Evolutionary conservation across 148 eudicot genomes (phyloP).

Genomic region (Rhododendron henanense): DNA sequence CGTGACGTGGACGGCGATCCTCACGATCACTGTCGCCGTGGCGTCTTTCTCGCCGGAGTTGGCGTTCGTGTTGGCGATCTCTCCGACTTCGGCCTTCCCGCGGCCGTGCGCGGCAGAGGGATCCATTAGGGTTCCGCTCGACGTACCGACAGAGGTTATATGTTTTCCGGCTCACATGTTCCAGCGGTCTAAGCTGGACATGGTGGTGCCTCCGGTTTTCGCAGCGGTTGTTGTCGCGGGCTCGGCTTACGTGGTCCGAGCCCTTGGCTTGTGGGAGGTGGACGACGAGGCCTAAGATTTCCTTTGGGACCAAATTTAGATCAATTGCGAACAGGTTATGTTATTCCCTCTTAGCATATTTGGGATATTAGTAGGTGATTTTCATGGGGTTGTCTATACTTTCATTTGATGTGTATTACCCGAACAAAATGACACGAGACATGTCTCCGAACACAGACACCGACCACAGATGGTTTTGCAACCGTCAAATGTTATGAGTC

Average conservation of each 20-base stretch:
- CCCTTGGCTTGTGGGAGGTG: conserved; percentile 52
- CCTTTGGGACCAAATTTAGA: not conserved
- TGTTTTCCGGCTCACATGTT: conserved; percentile 57
- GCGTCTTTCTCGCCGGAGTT: conserved; percentile 61
- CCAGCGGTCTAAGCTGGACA: conserved; percentile 47
- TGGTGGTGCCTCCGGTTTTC: conserved; percentile 65
- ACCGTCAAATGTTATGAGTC: no score
- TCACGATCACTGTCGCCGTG: conserved; percentile 47
- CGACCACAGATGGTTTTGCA: no score
- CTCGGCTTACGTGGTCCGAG: conserved; percentile 58
- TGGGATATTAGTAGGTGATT: no score
- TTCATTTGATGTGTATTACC: no score
- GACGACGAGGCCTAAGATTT: conserved; percentile 11
- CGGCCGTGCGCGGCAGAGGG: conserved; percentile 25
- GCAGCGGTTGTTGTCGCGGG: conserved; percentile 65
- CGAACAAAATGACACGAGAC: not conserved
- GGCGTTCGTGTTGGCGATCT: conserved; percentile 53
- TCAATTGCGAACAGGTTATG: no score
- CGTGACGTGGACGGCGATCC: conserved; percentile 59
- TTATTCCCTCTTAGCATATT: no score
- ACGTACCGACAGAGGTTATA: conserved; percentile 48
- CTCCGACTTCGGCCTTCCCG: conserved; percentile 44
- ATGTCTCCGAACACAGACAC: no score
- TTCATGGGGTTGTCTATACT: no score
- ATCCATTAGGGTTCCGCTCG: conserved; percentile 57